Evolutionary conservation across 163 green algal species (phyloP), one percentile per base, ranked within the genome.

Genomic region (Picocystis sp.): DNA sequence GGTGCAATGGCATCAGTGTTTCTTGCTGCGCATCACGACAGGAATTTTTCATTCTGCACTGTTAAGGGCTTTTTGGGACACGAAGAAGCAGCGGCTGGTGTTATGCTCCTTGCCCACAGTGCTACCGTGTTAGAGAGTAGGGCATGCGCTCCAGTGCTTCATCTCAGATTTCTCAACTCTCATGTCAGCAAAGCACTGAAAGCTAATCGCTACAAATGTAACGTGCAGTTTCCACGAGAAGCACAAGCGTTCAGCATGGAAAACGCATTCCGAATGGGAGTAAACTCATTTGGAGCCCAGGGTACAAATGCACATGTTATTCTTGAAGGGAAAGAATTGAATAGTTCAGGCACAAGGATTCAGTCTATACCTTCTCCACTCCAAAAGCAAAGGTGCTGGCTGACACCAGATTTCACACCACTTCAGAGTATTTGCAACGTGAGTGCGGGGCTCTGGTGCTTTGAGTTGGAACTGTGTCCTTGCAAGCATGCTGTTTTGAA

Each of bases 121-220:
- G 12, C 48, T 0, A 1, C 34, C 12, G 49, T 49, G 3, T 52
- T 67, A 17, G 19, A 25, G 2, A 45, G 53, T 1, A 10, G 0
- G 11, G 1, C 29, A 12, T 43, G 57, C 17, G 58, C 55, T 3
- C 50, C 66, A 6, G 19, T 92, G 3, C 57, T 89, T 44, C 82
- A 93, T 60, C 72, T 94, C 53, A 51, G 66, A 24, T 52, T 22
- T 1, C 46, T 92, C 24, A 94, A 94, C 65, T 72, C 80, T 1
- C 71, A 81, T 25, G 70, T 89, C 14, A 50, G 35, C 8, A 61
- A 62, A 43, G 58, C 61, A 9, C 61, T 87, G 24, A 38, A 38
- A 38, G 5, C 29, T 12, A 38, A 38, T 8, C 29, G 5, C 29
- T 38, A 15, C 17, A 38, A 45, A 14, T 33, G 41, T 38, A 10